These are phyloP conservation scores for Actinidia arguta DNA, from an alignment of 179 eudicot species.

Conservation along the genomic window DNA sequence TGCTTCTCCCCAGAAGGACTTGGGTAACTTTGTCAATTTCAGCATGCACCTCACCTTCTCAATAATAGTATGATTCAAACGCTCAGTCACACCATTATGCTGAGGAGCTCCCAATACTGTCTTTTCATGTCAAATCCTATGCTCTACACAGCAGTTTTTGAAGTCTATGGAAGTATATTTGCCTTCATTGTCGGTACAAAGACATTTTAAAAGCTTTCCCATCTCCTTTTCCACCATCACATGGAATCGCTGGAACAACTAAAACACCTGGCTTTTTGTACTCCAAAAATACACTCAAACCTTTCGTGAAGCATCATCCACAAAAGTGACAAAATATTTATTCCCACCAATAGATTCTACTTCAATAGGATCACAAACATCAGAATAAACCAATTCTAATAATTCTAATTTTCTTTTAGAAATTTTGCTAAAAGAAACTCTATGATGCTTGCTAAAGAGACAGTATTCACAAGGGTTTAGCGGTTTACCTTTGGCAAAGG, in stretches of 20 bases:
- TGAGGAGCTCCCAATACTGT: not conserved
- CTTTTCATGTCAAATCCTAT: not conserved
- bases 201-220: not conserved
- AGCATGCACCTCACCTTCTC: not conserved
- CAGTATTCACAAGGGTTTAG: not conserved
- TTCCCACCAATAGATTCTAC: not conserved
- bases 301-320: not conserved
- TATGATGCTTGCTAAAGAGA: not conserved
- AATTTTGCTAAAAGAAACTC: not conserved
- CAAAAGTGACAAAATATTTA: not conserved
- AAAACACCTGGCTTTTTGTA: not conserved
- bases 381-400: not conserved
- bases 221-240: not conserved
- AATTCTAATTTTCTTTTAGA: not conserved
- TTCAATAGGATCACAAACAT: not conserved
- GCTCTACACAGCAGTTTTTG: not conserved
- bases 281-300: not conserved
- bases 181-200: not conserved
- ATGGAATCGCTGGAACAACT: not conserved
- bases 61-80: not conserved
- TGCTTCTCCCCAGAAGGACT: constrained; percentile 1
- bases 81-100: not conserved
- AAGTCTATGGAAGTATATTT: not conserved
- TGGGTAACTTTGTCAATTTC: not conserved
- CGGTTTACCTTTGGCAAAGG: not conserved